A percentile compares a stretch with the other conserved stretches of the same genome.
Conservation (phyloP, 495 filamentous ascomycete species). For the Aspergillus sclerotioniger region DNA sequence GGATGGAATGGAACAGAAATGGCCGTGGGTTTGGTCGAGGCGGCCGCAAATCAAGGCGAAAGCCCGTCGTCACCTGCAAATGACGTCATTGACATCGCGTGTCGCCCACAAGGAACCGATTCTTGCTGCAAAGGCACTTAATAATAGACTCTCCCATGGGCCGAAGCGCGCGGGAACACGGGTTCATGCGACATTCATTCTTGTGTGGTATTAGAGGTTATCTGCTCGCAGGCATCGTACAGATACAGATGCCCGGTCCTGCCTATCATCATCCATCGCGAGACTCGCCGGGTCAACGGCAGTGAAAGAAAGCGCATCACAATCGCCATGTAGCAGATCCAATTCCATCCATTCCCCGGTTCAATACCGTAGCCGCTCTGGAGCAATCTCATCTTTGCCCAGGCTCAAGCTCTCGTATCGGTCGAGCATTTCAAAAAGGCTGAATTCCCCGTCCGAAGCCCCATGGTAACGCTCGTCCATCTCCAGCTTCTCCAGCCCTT, state of each 20-base stretch:
- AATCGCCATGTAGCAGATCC: slow-evolving; percentile 2
- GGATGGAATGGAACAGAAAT: not conserved
- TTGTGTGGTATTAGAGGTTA: not conserved
- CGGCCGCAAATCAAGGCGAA: not conserved
- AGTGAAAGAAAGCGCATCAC: not conserved
- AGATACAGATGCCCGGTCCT: not conserved
- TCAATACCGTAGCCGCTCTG: slow-evolving; percentile 18
- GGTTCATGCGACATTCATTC: not conserved
- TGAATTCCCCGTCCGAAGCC: slow-evolving; percentile 20
- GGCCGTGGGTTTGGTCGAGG: not conserved
- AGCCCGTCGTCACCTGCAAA: not conserved
- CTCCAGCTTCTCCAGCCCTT: slow-evolving; percentile 41
- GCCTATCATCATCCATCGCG: not conserved
- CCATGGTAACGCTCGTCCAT: slow-evolving; percentile 35
- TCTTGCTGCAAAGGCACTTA: not conserved
- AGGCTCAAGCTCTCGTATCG: slow-evolving; percentile 44
- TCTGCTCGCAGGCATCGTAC: not conserved
- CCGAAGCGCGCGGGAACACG: not conserved
- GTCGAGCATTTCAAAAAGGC: slow-evolving; percentile 43
- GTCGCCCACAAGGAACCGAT: not conserved
- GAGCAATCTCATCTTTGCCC: slow-evolving; percentile 36
- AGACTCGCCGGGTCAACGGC: not conserved
- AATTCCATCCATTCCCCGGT: not conserved
- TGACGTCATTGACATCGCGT: not conserved
- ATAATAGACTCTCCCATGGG: not conserved